Percentiles rank a stretch among this genome's conserved stretches.
Evolutionary conservation across 768 basidiomycete genomes (phyloP).

Genomic region (Suillus alpinus): DNA sequence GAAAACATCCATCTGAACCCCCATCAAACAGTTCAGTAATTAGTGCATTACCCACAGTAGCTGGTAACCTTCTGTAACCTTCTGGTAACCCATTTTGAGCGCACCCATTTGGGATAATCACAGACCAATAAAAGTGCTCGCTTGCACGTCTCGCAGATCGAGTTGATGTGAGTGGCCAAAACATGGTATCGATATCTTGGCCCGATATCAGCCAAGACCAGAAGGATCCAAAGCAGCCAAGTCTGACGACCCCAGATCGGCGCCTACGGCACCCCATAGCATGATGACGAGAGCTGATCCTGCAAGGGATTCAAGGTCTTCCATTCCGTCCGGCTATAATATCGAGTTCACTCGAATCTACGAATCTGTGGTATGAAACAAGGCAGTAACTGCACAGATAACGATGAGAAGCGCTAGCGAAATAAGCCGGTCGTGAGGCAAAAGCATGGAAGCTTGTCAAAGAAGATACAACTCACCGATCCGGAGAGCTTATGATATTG

Average conservation of each 20-base stretch:
- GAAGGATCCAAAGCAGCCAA: not conserved
- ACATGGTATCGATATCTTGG: not conserved
- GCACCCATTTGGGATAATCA: not conserved
- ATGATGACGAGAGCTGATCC: too few species aligned
- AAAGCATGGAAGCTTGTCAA: not conserved
- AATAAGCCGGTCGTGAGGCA: not conserved
- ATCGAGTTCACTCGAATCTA: not conserved
- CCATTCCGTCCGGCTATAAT: not conserved
- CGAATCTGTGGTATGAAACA: not conserved
- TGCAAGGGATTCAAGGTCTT: too few species aligned
- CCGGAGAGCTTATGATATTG: not conserved
- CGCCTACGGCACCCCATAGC: not conserved
- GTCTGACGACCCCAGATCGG: not conserved
- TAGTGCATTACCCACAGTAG: not conserved
- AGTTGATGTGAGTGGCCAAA: not conserved
- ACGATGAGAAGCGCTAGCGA: not conserved
- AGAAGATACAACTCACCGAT: not conserved
- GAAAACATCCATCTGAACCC: not conserved
- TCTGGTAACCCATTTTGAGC: not conserved
- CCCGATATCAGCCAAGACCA: not conserved
- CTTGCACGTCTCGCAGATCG: not conserved
- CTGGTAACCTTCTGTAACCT: not conserved
- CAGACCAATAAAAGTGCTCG: not conserved
- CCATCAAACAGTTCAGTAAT: not conserved
- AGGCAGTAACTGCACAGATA: not conserved